Percentiles rank a stretch among this genome's conserved stretches.
Evolutionary conservation across 345 rosid genomes (phyloP).

Genomic region (Balakata baccata): DNA sequence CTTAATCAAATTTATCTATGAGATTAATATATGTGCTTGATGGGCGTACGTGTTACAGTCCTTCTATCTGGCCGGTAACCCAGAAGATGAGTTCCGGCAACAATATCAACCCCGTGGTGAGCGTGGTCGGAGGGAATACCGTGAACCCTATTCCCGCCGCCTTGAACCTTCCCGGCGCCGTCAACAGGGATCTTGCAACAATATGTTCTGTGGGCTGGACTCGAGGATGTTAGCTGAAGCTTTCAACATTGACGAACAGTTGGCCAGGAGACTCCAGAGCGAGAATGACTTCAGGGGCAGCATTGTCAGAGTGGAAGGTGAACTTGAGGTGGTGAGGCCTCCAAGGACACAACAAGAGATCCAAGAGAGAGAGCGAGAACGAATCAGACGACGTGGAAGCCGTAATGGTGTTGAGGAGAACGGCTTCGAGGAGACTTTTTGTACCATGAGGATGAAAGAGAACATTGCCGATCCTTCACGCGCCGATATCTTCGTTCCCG

Average conservation of each 20-base stretch:
- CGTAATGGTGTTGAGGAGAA: no score
- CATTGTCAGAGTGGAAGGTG: constrained; percentile 52
- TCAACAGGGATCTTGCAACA: constrained; percentile 36
- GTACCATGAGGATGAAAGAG: constrained; percentile 55
- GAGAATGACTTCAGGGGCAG: constrained; percentile 46
- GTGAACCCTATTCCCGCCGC: no score
- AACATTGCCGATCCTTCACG: constrained; percentile 59
- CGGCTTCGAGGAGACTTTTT: constrained; percentile 75
- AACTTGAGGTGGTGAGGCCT: constrained; percentile 39
- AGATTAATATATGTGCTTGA: no score
- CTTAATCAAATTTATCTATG: no score
- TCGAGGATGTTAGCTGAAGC: constrained; percentile 48
- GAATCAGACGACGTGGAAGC: neutral
- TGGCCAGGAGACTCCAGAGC: constrained; percentile 46
- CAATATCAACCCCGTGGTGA: no score
- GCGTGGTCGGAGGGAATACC: no score
- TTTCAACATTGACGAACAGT: constrained; percentile 43
- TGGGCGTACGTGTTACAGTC: constrained; percentile 22
- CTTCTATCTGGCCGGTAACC: constrained; percentile 74
- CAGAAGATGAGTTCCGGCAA: constrained; percentile 31
- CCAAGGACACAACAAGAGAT: constrained; percentile 3
- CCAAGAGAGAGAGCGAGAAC: constrained; percentile 4
- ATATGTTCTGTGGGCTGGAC: constrained; percentile 53
- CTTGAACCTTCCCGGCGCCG: no score
- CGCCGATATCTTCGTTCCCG: constrained; percentile 56